Base-by-base conservation (phyloP, 2,329 filamentous ascomycete species). In the Epichloe sibirici region DNA sequence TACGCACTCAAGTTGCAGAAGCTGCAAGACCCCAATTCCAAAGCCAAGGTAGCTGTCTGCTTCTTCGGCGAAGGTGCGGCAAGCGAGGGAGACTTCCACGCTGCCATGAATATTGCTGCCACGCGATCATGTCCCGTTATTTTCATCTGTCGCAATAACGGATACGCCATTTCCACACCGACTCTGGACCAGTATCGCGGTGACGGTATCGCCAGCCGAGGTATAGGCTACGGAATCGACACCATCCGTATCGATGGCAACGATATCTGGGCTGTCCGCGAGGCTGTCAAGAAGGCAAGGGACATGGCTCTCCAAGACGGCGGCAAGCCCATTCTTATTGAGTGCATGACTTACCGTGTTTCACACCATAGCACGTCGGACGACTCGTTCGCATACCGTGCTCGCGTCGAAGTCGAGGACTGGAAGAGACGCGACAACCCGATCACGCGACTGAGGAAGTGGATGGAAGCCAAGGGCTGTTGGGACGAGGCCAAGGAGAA, bases 341-440 rank as follows among this genome's bases (percentile, higher is more conserved):
- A 98, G 70, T 90, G 90, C 52, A 95, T 98, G 88, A 91, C 88
- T 25, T 98, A 98, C 70, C 89, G 93, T n/a, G 90, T 97, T 44
- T 91, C 88, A 6, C 90, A 98, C 66, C 93, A 98, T 72, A 95
- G 89, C 69, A 98, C 93, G 0, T 93, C 87, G 0, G 93, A 98
- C 64, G 93, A 98, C 70, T 93, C 87, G 28, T 98, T 96, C 63
- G 93, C 93, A 0, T 98, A 98, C 71, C 86, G 93, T 8, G 90
- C 90, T 1, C 82, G 86, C 28, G 83, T 96, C 1, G 93, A 98
- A 64, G 93, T 98, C 68, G 89, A 95, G 65, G 88, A 95, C 65
- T 95, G 90, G 90, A 95, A 94, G 68, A 77, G 89, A 0, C 76
- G 90, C 12, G 90, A 95, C 64, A 95, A 95, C 62, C 90, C 90